These are phyloP conservation scores for Aspergillus indologenus DNA, from an alignment of 495 filamentous ascomycete species.

Conservation along the genomic window DNA sequence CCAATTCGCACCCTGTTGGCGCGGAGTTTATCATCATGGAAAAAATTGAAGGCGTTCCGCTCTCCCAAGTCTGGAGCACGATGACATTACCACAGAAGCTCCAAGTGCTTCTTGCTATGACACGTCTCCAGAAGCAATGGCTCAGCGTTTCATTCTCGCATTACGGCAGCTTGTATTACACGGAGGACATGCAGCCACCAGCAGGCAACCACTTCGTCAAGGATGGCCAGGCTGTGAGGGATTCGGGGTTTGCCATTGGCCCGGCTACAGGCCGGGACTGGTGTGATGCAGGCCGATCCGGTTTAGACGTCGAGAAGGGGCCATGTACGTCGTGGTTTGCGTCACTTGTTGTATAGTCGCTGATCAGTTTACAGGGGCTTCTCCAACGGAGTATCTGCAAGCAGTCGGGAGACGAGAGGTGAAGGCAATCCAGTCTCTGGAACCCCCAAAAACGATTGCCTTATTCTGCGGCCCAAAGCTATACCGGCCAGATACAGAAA, in stretches of 20 bases:
- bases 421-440: constrained; percentile 23
- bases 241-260: constrained; percentile 32
- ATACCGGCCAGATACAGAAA: constrained; percentile 30
- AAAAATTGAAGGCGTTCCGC: constrained; percentile 25
- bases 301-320: constrained; percentile 26
- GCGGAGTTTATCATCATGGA: constrained; percentile 41
- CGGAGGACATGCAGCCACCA: constrained; percentile 19
- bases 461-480: constrained; percentile 34
- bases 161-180: constrained; percentile 34
- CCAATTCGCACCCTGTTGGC: constrained; percentile 27
- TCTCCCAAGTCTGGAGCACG: constrained; percentile 28
- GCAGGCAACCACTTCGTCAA: constrained; percentile 20
- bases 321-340: constrained; percentile 25
- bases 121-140: constrained; percentile 30
- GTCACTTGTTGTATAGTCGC: constrained; percentile 11
- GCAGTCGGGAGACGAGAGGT: constrained; percentile 30
- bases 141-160: constrained; percentile 29
- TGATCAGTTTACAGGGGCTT: constrained; percentile 23
- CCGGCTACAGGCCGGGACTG: constrained; percentile 31
- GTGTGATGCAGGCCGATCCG: constrained; percentile 30
- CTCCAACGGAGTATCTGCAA: constrained; percentile 24
- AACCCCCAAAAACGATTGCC: constrained; percentile 25
- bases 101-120: constrained; percentile 32
- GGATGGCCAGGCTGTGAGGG: constrained; percentile 22
- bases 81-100: constrained; percentile 29